Conservation (phyloP, 2,329 filamentous ascomycete genomes). For the Monilinia fructigena region DNA sequence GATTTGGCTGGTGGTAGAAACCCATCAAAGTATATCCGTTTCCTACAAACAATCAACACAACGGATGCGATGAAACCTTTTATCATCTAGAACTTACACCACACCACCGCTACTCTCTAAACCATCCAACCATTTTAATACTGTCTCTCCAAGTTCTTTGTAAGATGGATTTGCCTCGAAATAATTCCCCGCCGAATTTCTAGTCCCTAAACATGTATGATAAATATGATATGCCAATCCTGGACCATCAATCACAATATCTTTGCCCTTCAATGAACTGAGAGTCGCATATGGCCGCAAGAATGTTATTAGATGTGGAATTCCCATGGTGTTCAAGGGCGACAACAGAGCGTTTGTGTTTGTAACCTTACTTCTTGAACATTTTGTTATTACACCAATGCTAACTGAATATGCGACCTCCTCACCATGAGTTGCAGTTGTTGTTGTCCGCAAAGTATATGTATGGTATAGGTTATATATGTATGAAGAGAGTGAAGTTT, state of each 20-base stretch:
- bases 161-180: slow-evolving; percentile 60
- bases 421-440: no score
- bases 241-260: slow-evolving; percentile 71
- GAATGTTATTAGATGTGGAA: slow-evolving; percentile 54
- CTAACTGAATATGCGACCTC: no score
- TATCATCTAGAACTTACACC: slow-evolving; percentile 50
- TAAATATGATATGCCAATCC: slow-evolving; percentile 74
- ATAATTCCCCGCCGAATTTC: slow-evolving; percentile 44
- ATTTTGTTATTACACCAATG: neutral
- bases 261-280: slow-evolving; percentile 44
- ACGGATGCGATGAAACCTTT: neutral
- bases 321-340: slow-evolving; percentile 50
- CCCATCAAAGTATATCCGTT: slow-evolving; percentile 82
- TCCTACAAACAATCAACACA: slow-evolving; percentile 44
- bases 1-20: slow-evolving; percentile 59
- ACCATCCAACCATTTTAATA: slow-evolving; percentile 61
- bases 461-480: no score
- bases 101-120: slow-evolving; percentile 55
- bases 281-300: slow-evolving; percentile 53
- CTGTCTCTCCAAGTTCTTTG: slow-evolving; percentile 57
- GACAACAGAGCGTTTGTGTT: slow-evolving; percentile 30
- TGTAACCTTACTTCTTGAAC: neutral
- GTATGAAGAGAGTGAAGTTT: neutral
- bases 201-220: slow-evolving; percentile 51
- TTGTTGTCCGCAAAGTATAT: no score